phyloP scores from a whole-genome alignment of 129 eudicot species.

The Helianthus tuberosus region DNA sequence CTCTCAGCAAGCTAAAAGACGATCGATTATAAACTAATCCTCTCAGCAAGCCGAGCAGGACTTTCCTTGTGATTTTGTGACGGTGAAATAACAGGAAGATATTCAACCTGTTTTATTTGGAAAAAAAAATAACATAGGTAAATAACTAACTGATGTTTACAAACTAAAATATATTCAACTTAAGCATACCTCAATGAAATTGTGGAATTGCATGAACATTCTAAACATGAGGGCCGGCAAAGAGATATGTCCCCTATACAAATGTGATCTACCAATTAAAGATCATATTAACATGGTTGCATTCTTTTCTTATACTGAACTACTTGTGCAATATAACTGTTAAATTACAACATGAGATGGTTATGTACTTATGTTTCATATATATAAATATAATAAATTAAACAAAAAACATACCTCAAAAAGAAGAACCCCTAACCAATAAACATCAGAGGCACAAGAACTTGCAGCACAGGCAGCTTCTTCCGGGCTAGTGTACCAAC shows the following conservation, averaged over 20 bases:
- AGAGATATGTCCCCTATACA: constrained; percentile 77
- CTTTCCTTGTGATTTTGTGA: constrained; percentile 68
- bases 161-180: not conserved
- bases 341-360: too few species aligned
- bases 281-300: not conserved
- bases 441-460: too few species aligned
- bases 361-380: too few species aligned
- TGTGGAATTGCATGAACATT: constrained; percentile 97
- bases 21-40: constrained; percentile 48
- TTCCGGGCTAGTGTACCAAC: too few species aligned
- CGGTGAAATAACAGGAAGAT: constrained; percentile 86
- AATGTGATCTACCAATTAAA: constrained; percentile 18
- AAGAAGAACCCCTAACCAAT: too few species aligned
- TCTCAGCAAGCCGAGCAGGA: constrained; percentile 64
- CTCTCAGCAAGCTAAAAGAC: not conserved
- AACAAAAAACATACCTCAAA: too few species aligned
- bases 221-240: constrained; percentile 82
- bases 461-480: too few species aligned
- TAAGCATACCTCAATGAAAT: constrained; percentile 90
- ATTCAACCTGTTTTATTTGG: constrained; percentile 69
- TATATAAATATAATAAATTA: too few species aligned
- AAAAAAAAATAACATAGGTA: not conserved
- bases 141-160: not conserved
- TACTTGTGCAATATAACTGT: too few species aligned
- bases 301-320: too few species aligned